Base-by-base conservation (phyloP, 768 basidiomycete species). In the Naganishia onofrii region DNA sequence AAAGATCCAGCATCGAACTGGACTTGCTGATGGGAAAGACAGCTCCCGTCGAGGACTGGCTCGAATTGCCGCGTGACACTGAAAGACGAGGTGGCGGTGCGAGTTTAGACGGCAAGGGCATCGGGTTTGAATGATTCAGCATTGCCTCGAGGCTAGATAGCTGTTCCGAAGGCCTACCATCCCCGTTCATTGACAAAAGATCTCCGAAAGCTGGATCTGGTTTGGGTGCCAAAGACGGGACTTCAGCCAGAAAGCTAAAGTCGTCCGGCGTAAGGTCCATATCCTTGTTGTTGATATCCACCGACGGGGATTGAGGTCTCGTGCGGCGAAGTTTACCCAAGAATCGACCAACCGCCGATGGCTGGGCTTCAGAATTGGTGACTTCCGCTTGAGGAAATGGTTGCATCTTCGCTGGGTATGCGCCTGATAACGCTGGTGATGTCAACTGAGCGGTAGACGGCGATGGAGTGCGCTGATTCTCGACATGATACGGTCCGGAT, bases 311-410 rank as follows among this genome's bases (percentile, higher is more conserved):
- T 10, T 67, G 44, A 5, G 68, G 42, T n/a, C 75, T 70, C 13
- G 74, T 66, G 32, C 73, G 80, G 26, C 87, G 85, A 79, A 94
- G 90, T 57, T 90, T 86, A 60, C 85, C 87, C 57, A 93, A 83
- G 78, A 94, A 93, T 5, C 92, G 87, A 13, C 91, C 91, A 36
- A 93, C 90, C 9, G 87, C 90, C 0, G 92, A 91, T 5, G 83
- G 82, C 21, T 80, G 76, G 2, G 78, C 56, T 6, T 71, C 68
- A 7, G 28, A 5, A 2, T 58, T 38, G 23, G 29, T 54, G 10
- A 34, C 42, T 29, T 70, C 54, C 4, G 55, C 31, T 12, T 29
- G 19, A 23, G n/a, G 21, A n/a, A 53, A 29, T 42, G 13, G 38
- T n/a, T 56, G 15, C n/a, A 21, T 38, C 21, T 55, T 28, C 13